Percentiles rank a stretch among this genome's conserved stretches.
Conservation (phyloP, 1,284 basidiomycete genomes). For the Pyrrhoderma noxium region DNA sequence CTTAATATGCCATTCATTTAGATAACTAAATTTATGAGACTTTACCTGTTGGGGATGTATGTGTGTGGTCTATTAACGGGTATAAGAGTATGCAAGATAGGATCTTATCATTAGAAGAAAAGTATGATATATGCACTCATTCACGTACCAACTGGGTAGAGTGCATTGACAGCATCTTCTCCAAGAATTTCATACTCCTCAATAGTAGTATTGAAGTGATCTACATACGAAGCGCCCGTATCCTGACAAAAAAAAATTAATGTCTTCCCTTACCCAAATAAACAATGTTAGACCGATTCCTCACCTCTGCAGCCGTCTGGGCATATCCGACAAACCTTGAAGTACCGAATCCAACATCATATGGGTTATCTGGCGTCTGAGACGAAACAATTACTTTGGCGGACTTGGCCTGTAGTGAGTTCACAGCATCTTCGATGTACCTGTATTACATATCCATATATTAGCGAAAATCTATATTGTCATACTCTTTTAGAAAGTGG, state of each 20-base stretch:
- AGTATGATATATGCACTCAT: background rate
- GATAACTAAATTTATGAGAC: background rate
- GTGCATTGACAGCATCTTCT: slow-evolving; percentile 18
- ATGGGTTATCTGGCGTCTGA: slow-evolving; percentile 24
- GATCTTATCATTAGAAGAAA: slow-evolving; percentile 13
- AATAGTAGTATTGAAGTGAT: slow-evolving; percentile 20
- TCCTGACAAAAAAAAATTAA: background rate
- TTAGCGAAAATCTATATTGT: slow-evolving; percentile 8
- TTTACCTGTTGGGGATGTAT: slow-evolving; percentile 10
- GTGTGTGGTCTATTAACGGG: slow-evolving; percentile 4
- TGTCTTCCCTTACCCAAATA: background rate
- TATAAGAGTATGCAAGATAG: background rate
- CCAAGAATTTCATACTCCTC: slow-evolving; percentile 21
- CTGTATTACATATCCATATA: too few relatives aligned
- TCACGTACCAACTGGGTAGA: slow-evolving; percentile 20
- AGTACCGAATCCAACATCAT: slow-evolving; percentile 15
- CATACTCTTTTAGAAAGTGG: background rate
- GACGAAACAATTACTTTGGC: slow-evolving; percentile 22
- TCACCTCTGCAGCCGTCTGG: slow-evolving; percentile 15
- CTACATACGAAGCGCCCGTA: slow-evolving; percentile 22
- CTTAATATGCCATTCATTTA: background rate
- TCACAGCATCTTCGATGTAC: slow-evolving; percentile 19
- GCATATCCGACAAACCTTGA: slow-evolving; percentile 23
- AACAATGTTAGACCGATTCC: background rate
- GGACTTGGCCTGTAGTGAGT: slow-evolving; percentile 19